Evolutionary conservation across 495 filamentous ascomycete genomes (phyloP).

Genomic region (Mycothermus thermophilus): DNA sequence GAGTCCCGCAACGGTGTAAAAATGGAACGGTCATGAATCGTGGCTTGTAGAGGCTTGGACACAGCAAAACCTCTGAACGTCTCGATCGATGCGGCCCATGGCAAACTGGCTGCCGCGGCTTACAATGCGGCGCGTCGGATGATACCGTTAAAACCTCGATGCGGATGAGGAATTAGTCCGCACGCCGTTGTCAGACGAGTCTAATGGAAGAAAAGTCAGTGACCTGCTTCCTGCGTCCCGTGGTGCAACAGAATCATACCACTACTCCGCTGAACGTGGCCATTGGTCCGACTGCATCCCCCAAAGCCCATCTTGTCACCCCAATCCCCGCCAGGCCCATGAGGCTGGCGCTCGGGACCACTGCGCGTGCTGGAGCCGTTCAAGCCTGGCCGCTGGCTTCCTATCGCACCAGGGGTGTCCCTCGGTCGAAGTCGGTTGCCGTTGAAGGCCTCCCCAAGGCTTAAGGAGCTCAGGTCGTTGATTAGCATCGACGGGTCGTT

Average conservation of each 20-base stretch:
- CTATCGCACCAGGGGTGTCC: slow-evolving; percentile 57
- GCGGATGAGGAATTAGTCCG: slow-evolving; percentile 12
- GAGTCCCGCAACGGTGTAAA: too few relatives aligned
- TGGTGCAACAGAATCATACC: slow-evolving; percentile 40
- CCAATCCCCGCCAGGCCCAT: slow-evolving; percentile 66
- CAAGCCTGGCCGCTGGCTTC: slow-evolving; percentile 67
- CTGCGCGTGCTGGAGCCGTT: slow-evolving; percentile 50
- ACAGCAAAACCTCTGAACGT: too few relatives aligned
- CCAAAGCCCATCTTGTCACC: slow-evolving; percentile 52
- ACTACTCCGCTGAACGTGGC: slow-evolving; percentile 68
- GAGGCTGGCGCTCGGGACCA: slow-evolving; percentile 68
- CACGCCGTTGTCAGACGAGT: slow-evolving; percentile 22
- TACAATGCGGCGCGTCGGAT: not conserved
- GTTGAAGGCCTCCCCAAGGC: slow-evolving; percentile 51
- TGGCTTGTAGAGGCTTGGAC: too few relatives aligned
- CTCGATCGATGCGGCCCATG: too few relatives aligned
- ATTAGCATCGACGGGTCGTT: slow-evolving; percentile 44
- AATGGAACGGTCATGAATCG: too few relatives aligned
- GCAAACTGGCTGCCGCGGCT: not conserved
- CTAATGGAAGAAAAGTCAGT: slow-evolving; percentile 6
- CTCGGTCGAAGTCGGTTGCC: slow-evolving; percentile 29
- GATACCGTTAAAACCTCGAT: slow-evolving; percentile 18
- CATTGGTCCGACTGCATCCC: slow-evolving; percentile 53
- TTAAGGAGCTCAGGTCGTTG: slow-evolving; percentile 42
- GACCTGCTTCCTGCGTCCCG: not conserved